A percentile compares a stretch with the other conserved stretches of the same genome.
These are phyloP conservation scores for Yarrowia sp. DNA, from an alignment of 805 yeast species.

Conservation along the genomic window DNA sequence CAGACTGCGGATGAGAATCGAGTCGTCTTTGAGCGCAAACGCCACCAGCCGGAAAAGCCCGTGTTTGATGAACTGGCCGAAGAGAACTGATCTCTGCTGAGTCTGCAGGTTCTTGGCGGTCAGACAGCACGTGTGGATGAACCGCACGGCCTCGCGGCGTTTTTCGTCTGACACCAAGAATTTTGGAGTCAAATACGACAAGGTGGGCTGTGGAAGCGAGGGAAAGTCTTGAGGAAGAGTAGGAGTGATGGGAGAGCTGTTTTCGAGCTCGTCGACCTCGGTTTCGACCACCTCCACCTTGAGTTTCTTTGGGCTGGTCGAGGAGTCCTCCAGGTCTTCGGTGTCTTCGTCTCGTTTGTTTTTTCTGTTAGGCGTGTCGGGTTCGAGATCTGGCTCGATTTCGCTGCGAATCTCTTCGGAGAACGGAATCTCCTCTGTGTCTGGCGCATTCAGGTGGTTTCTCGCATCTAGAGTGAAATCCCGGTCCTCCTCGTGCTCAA, in stretches of 20 bases:
- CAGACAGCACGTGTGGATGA: slow-evolving; percentile 79
- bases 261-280: background rate
- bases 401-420: slow-evolving; percentile 4
- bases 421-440: slow-evolving; percentile 27
- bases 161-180: slow-evolving; percentile 42
- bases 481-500: slow-evolving; percentile 47
- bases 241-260: slow-evolving; percentile 11
- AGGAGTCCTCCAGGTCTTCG: background rate
- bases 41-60: slow-evolving; percentile 75
- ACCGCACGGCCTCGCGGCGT: slow-evolving; percentile 72
- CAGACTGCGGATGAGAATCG: slow-evolving; percentile 60
- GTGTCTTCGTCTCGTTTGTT: slow-evolving; percentile 19
- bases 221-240: slow-evolving; percentile 15
- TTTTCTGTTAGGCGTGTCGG: slow-evolving; percentile 10
- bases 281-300: slow-evolving; percentile 3
- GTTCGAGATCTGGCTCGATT: background rate
- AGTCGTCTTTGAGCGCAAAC: slow-evolving; percentile 68
- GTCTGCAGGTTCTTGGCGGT: slow-evolving; percentile 73
- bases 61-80: slow-evolving; percentile 63
- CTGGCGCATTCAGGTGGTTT: background rate
- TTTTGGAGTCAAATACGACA: slow-evolving; percentile 17
- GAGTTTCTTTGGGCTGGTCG: slow-evolving; percentile 11
- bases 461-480: slow-evolving; percentile 18
- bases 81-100: slow-evolving; percentile 69
- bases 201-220: slow-evolving; percentile 5